Percentiles rank a stretch among this genome's conserved stretches.
These are phyloP conservation scores for Phytophthora nicotianae DNA, from an alignment of 352 stramenopile species.

Conservation along the genomic window DNA sequence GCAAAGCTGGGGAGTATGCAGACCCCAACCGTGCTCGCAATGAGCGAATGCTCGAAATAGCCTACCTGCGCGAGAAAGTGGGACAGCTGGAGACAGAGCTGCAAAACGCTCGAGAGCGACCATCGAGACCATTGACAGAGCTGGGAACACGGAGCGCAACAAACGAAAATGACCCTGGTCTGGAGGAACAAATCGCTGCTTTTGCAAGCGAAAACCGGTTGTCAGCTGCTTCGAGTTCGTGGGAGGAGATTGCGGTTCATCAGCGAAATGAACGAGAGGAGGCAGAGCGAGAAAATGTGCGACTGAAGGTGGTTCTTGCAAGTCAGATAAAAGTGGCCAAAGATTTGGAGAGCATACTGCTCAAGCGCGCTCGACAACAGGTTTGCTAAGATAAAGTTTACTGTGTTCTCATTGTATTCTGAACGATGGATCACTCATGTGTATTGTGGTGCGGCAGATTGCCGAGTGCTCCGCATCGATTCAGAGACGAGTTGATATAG, in stretches of 20 bases:
- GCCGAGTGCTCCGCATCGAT: constrained; percentile 23
- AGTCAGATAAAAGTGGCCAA: constrained; percentile 54
- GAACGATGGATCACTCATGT: neutral
- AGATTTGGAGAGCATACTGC: constrained; percentile 45
- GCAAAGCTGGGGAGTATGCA: constrained; percentile 18
- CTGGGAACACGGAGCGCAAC: neutral
- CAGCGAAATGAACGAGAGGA: constrained; percentile 13
- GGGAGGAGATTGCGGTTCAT: constrained; percentile 20
- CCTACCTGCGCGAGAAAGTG: constrained; percentile 45
- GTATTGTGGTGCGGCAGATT: constrained; percentile 11
- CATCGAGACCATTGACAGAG: neutral
- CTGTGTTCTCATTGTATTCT: neutral
- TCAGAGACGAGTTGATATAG: constrained; percentile 17
- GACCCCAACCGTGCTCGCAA: constrained; percentile 31
- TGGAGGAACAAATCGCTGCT: neutral
- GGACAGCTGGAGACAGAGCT: constrained; percentile 39
- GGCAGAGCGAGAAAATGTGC: constrained; percentile 38
- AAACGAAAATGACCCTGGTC: neutral
- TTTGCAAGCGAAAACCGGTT: neutral
- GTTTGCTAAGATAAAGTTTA: constrained; percentile 11
- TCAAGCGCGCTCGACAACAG: constrained; percentile 28
- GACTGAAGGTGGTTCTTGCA: constrained; percentile 42
- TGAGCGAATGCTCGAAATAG: constrained; percentile 41
- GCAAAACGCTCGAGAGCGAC: constrained; percentile 14
- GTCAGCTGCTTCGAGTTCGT: constrained; percentile 1